phyloP scores from a whole-genome alignment of 1,284 basidiomycete species.

The Austropuccinia psidii region DNA sequence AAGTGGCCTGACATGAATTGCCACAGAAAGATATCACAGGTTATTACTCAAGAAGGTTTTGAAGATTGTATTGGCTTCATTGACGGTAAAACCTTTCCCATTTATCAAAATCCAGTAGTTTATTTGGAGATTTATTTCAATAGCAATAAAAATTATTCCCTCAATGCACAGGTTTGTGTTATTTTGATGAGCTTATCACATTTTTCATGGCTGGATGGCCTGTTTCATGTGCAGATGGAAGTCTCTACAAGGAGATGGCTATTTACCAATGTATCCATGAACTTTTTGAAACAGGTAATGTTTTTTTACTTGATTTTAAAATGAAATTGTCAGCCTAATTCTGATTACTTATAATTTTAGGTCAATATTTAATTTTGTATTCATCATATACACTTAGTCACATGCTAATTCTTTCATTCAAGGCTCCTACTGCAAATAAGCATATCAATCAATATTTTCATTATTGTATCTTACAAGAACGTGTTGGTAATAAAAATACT shows the following conservation, averaged over 20 bases:
- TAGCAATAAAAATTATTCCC: background rate
- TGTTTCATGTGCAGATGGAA: background rate
- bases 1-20: background rate
- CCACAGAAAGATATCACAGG: background rate
- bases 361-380: slow-evolving; percentile 2
- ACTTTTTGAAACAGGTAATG: background rate
- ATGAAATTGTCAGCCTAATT: too few species aligned
- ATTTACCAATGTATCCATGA: background rate
- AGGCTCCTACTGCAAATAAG: background rate
- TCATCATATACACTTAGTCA: background rate
- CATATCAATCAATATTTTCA: background rate
- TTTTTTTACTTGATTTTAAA: too few species aligned
- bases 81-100: background rate
- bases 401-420: background rate
- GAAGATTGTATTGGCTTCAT: background rate
- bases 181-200: slow-evolving; percentile 12
- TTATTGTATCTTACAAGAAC: background rate
- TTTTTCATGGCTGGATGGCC: slow-evolving; percentile 15
- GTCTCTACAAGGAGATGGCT: background rate
- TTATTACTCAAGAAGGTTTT: slow-evolving; percentile 8
- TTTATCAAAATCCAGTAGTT: background rate
- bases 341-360: too few species aligned
- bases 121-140: slow-evolving; percentile 4
- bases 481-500: background rate
- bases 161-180: slow-evolving; percentile 14